Evolutionary conservation across 2,329 filamentous ascomycete genomes (phyloP).

Genomic region (Falciphora oryzae): DNA sequence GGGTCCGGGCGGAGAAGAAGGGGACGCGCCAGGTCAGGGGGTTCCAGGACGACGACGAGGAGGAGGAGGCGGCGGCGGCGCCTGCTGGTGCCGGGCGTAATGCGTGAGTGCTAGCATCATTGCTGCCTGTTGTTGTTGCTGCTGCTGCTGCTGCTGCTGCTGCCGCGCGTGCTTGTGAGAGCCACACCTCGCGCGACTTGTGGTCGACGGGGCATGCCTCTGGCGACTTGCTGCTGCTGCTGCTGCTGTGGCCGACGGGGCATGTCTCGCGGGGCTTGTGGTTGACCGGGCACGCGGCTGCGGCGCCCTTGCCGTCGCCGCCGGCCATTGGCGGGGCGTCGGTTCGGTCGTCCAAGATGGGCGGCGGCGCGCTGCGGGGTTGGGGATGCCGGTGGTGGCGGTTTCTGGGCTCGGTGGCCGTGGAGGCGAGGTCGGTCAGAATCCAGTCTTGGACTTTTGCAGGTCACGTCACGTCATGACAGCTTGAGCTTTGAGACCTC

Average conservation of each 20-base stretch:
- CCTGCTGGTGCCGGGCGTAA: background rate
- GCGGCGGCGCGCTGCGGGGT: too few relatives aligned
- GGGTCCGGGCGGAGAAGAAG: conserved; percentile 18
- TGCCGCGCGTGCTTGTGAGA: conserved; percentile 59
- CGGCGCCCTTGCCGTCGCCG: conserved; percentile 5
- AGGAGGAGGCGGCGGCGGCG: conserved; percentile 40
- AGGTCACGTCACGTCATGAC: too few relatives aligned
- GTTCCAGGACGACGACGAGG: conserved; percentile 37
- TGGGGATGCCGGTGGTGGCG: too few relatives aligned
- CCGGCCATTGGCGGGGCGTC: conserved; percentile 4
- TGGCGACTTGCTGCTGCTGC: background rate
- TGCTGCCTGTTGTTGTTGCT: background rate
- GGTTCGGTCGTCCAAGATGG: too few relatives aligned
- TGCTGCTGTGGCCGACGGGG: conserved; percentile 27
- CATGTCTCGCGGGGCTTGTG: background rate
- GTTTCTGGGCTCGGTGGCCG: too few relatives aligned
- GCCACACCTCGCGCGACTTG: conserved; percentile 81
- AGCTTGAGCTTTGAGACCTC: too few relatives aligned
- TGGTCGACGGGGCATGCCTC: conserved; percentile 79
- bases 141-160: conserved; percentile 18
- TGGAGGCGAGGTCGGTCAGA: too few relatives aligned
- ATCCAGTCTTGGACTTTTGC: too few relatives aligned
- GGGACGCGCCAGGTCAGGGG: conserved; percentile 11
- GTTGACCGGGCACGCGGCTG: conserved; percentile 13
- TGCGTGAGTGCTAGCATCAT: background rate